Percentiles rank a stretch among this genome's conserved stretches.
Conservation (phyloP, 2,329 filamentous ascomycete species). For the Penicillium sp. region DNA sequence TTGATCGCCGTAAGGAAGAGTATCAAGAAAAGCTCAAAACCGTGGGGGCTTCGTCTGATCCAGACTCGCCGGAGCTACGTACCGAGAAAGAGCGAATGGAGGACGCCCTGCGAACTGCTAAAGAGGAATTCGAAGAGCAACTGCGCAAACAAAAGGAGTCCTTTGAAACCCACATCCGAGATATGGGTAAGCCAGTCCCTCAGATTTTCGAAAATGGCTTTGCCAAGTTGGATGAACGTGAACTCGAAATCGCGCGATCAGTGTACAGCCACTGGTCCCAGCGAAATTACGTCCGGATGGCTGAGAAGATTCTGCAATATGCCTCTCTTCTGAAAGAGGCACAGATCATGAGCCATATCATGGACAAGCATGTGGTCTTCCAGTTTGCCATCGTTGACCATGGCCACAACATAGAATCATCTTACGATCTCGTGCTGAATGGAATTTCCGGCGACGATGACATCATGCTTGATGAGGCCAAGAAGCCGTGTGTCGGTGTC, state of each 20-base stretch:
- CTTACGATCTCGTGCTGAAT: slow-evolving; percentile 92
- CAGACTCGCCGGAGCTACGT: slow-evolving; percentile 70
- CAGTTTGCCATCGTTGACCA: slow-evolving; percentile 87
- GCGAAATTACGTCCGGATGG: slow-evolving; percentile 85
- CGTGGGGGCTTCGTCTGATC: slow-evolving; percentile 62
- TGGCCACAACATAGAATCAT: slow-evolving; percentile 81
- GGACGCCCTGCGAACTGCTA: slow-evolving; percentile 64
- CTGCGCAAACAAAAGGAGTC: slow-evolving; percentile 72
- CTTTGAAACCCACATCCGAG: slow-evolving; percentile 75
- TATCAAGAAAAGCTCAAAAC: slow-evolving; percentile 68
- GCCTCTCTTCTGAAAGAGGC: slow-evolving; percentile 86
- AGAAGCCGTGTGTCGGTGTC: slow-evolving; percentile 83
- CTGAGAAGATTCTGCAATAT: slow-evolving; percentile 79
- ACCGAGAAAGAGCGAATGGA: slow-evolving; percentile 81
- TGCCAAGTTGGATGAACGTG: slow-evolving; percentile 56
- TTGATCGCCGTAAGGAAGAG: slow-evolving; percentile 76
- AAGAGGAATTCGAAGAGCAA: slow-evolving; percentile 81
- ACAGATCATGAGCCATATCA: slow-evolving; percentile 93
- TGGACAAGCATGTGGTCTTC: slow-evolving; percentile 86
- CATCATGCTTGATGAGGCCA: slow-evolving; percentile 65
- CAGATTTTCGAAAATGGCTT: slow-evolving; percentile 42
- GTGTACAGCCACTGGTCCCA: slow-evolving; percentile 68
- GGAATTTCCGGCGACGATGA: slow-evolving; percentile 82
- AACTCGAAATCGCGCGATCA: slow-evolving; percentile 60
- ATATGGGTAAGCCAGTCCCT: slow-evolving; percentile 54